Base-by-base conservation (phyloP, 192 early-diverging fungal genomes). In the Cladochytrium replicatum region DNA sequence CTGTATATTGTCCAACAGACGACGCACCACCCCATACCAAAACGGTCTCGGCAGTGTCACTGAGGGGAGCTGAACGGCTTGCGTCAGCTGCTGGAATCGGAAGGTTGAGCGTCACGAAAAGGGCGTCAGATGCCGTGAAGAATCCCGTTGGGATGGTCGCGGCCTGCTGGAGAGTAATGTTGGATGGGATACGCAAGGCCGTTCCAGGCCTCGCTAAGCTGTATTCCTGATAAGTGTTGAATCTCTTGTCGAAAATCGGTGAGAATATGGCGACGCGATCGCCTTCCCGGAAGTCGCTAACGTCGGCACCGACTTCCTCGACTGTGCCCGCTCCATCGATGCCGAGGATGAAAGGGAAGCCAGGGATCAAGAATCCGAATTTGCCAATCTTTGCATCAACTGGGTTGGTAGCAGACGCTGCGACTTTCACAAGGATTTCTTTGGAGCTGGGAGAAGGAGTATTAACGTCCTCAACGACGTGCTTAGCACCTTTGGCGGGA, bases 391-490 rank as follows among this genome's bases (percentile, higher is more conserved):
- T 52, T 23, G 11, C 25, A 37, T 58, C 57, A 4, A 46, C 13
- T 5, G 57, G 50, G 41, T 50, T 58, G 32, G 21, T 38, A 32
- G 27, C 17, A 13, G 55, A 57, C 24, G 52, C 45, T 17, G 11
- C 15, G 39, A 48, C 41, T 15, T 57, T 48, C 43, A 66, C 58
- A 28, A 64, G 59, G 2, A 66, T 26, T 6, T 66, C 41, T 28
- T 51, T 41, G 9, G n/a, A n/a, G n/a, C n/a, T n/a, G n/a, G n/a
- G n/a, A n/a, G n/a, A n/a, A n/a, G n/a, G n/a, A n/a, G n/a, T n/a
- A n/a, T n/a, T n/a, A n/a, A n/a, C n/a, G n/a, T n/a, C n/a, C n/a
- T n/a, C n/a, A n/a, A n/a, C n/a, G n/a, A n/a, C n/a, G n/a, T n/a
- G n/a, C n/a, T n/a, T n/a, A n/a, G n/a, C n/a, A n/a, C n/a, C n/a